Percentiles rank a stretch among this genome's conserved stretches.
Conservation (phyloP, 768 basidiomycete genomes). For the Agaricus subrufescens region DNA sequence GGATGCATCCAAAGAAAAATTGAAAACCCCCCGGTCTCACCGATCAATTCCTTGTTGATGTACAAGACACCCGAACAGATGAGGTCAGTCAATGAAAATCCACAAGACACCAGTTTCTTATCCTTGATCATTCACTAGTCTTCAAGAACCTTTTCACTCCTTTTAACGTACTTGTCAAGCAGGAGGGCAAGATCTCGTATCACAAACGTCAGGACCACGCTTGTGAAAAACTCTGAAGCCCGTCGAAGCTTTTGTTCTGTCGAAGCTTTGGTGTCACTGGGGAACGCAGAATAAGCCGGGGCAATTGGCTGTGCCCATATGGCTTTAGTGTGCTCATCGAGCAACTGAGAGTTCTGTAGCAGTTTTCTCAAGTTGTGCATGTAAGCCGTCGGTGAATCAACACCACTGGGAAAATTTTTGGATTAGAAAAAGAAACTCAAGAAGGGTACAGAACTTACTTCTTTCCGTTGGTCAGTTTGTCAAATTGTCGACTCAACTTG, state of each 20-base stretch:
- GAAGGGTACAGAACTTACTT: constrained; percentile 48
- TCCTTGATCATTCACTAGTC: constrained; percentile 42
- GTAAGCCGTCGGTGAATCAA: constrained; percentile 86
- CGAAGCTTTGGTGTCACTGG: constrained; percentile 53
- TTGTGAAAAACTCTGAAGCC: constrained; percentile 89
- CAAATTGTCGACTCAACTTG: constrained; percentile 69
- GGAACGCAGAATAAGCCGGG: constrained; percentile 70
- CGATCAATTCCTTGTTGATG: background rate
- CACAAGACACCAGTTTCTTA: background rate
- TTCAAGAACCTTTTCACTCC: constrained; percentile 88
- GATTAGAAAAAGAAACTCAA: constrained; percentile 12
- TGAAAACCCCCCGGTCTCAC: constrained; percentile 11
- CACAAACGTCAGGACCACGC: constrained; percentile 84
- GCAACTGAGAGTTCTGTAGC: constrained; percentile 70
- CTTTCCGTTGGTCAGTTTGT: constrained; percentile 86
- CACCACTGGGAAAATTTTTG: constrained; percentile 36
- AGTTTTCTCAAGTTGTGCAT: constrained; percentile 72
- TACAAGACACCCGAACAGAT: background rate
- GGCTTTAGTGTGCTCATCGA: constrained; percentile 84
- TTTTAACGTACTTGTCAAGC: constrained; percentile 91
- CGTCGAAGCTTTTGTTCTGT: constrained; percentile 75
- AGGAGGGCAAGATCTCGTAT: constrained; percentile 82
- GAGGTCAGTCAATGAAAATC: background rate
- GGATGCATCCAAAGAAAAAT: constrained; percentile 21
- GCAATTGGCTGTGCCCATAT: constrained; percentile 59